Percentiles rank a stretch among this genome's conserved stretches.
These are phyloP conservation scores for Phytopythium aichiense DNA, from an alignment of 352 stramenopile species.

Conservation along the genomic window DNA sequence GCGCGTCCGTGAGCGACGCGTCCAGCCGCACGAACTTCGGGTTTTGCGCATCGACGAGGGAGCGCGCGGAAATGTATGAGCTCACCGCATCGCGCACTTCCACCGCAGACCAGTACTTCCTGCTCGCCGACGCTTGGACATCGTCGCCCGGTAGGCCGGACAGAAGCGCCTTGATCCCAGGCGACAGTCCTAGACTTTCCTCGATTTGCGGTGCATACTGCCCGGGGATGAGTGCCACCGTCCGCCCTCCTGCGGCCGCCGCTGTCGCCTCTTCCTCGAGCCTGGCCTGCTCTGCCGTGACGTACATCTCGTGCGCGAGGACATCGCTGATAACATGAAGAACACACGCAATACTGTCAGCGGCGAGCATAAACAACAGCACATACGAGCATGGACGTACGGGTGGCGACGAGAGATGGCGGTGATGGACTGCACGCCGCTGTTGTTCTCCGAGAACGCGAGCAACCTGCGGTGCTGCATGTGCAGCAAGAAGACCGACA, in stretches of 20 bases:
- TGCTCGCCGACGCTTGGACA: conserved; percentile 2
- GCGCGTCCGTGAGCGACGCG: conserved; percentile 54
- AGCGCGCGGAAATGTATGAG: conserved; percentile 54
- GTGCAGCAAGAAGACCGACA: conserved; percentile 63
- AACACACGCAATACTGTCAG: neutral
- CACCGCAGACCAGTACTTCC: conserved; percentile 47
- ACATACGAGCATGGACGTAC: conserved; percentile 29
- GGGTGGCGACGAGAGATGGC: conserved; percentile 55
- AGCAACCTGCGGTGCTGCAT: conserved; percentile 62
- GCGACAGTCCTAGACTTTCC: conserved; percentile 54
- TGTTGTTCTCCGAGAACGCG: conserved; percentile 51
- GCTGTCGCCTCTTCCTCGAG: conserved; percentile 36
- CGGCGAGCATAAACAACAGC: conserved; percentile 1
- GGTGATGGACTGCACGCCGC: conserved; percentile 76
- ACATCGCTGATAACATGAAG: conserved; percentile 35
- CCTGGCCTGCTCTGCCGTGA: conserved; percentile 49
- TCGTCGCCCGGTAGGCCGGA: conserved; percentile 20
- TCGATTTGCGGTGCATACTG: conserved; percentile 64
- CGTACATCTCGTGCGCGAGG: conserved; percentile 43
- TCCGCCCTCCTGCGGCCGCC: conserved; percentile 29
- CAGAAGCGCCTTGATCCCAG: conserved; percentile 55
- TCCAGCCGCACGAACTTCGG: conserved; percentile 72
- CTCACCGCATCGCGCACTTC: conserved; percentile 60
- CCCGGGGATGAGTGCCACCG: conserved; percentile 42
- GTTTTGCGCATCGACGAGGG: conserved; percentile 51